These are phyloP conservation scores for Pinus albicaulis DNA, from an alignment of 75 land plant species.

Conservation along the genomic window DNA sequence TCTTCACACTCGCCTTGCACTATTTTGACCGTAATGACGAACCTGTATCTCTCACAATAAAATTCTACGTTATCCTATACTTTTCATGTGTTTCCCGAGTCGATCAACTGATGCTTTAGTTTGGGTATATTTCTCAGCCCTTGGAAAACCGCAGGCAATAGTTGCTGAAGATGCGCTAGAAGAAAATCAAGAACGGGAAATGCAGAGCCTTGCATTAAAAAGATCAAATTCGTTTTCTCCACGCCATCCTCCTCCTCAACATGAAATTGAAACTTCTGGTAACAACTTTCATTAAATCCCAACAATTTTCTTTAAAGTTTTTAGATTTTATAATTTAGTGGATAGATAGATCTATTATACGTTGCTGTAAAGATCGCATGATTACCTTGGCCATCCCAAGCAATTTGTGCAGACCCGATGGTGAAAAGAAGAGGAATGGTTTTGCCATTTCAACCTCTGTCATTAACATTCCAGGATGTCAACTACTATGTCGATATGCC, in stretches of 20 bases:
- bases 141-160: slow-evolving; percentile 44
- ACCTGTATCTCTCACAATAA: slow-evolving; percentile 7
- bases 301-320: too few species aligned
- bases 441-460: slow-evolving; percentile 56
- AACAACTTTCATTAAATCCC: too few species aligned
- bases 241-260: too few species aligned
- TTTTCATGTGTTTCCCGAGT: background rate
- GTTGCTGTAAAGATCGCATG: too few species aligned
- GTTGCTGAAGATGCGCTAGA: slow-evolving; percentile 40
- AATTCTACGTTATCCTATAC: slow-evolving; percentile 37
- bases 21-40: slow-evolving; percentile 15
- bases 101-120: background rate
- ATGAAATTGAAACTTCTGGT: too few species aligned
- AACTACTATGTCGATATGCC: slow-evolving; percentile 73
- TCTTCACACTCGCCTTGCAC: slow-evolving; percentile 22
- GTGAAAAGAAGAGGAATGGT: slow-evolving; percentile 34
- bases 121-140: slow-evolving; percentile 20
- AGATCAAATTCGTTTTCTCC: too few species aligned
- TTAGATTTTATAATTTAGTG: too few species aligned
- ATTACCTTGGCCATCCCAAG: too few species aligned
- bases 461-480: slow-evolving; percentile 54
- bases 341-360: too few species aligned
- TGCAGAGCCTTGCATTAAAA: background rate
- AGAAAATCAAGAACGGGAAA: slow-evolving; percentile 10
- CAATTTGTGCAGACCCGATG: too few species aligned